Conservation (phyloP, 2,329 filamentous ascomycete genomes). For the Claviceps quebecensis region DNA sequence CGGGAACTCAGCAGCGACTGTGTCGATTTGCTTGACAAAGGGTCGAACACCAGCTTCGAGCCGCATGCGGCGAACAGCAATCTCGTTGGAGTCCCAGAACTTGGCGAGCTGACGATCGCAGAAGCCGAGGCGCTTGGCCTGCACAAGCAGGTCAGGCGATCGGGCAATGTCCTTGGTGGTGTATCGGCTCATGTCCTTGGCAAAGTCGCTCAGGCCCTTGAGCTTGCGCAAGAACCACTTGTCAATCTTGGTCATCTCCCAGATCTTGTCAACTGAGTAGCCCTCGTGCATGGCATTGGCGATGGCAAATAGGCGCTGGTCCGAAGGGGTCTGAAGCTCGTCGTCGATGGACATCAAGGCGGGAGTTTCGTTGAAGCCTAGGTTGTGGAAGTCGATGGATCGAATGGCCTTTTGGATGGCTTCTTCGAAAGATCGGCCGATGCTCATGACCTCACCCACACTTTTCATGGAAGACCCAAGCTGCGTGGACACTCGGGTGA, state of each 20-base stretch:
- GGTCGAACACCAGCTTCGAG: conserved; percentile 78
- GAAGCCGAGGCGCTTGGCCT: conserved; percentile 90
- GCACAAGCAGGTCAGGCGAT: conserved; percentile 52
- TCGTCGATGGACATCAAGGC: conserved; percentile 92
- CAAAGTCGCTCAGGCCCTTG: conserved; percentile 81
- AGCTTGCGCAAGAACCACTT: conserved; percentile 95
- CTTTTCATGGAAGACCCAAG: conserved; percentile 99
- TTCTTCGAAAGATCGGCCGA: conserved; percentile 92
- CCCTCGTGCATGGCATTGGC: conserved; percentile 94
- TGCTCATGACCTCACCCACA: conserved; percentile 98
- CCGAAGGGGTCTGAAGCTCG: conserved; percentile 91
- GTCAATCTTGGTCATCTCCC: conserved; percentile 96
- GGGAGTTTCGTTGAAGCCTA: conserved; percentile 84
- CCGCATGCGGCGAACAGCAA: conserved; percentile 71
- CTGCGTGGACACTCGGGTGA: conserved; percentile 88
- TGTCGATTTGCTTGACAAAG: conserved; percentile 96
- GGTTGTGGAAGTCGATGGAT: conserved; percentile 85
- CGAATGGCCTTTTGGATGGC: conserved; percentile 97
- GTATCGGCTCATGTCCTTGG: conserved; percentile 60
- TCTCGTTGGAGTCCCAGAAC: conserved; percentile 89
- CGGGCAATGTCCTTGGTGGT: conserved; percentile 49
- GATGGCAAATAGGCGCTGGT: conserved; percentile 93
- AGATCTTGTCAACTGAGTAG: conserved; percentile 92
- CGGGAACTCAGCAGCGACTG: conserved; percentile 92
- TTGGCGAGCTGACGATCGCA: conserved; percentile 85